Conservation (phyloP, 2,329 filamentous ascomycete species). For the Pezicula radicicola region DNA sequence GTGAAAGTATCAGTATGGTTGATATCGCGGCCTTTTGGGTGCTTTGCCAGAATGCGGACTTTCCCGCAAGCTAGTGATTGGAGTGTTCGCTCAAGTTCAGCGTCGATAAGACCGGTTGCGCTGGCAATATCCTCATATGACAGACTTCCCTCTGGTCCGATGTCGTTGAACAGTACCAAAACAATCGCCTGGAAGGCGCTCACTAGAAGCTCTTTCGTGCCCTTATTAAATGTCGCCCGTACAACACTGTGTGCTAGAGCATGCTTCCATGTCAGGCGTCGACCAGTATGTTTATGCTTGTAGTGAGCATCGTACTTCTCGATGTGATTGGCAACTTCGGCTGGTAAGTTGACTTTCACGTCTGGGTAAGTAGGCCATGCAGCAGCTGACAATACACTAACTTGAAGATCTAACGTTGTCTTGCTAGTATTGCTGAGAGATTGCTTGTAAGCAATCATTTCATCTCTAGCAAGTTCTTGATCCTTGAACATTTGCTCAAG, state of each 20-base stretch:
- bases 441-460: conserved; percentile 84
- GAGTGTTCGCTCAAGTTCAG: conserved; percentile 82
- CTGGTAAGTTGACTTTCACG: conserved; percentile 66
- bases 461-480: conserved; percentile 87
- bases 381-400: conserved; percentile 86
- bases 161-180: conserved; percentile 82
- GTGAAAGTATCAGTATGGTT: conserved; percentile 76
- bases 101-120: conserved; percentile 70
- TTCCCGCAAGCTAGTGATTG: conserved; percentile 94
- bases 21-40: conserved; percentile 82
- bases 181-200: conserved; percentile 92
- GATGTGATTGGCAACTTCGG: conserved; percentile 71
- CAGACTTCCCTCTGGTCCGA: conserved; percentile 58
- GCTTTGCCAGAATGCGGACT: conserved; percentile 78
- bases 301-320: conserved; percentile 84
- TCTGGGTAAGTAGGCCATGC: conserved; percentile 94
- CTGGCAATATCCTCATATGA: conserved; percentile 73
- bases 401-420: conserved; percentile 67
- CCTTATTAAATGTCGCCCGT: conserved; percentile 75
- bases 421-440: conserved; percentile 51
- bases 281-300: conserved; percentile 82
- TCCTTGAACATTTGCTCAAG: conserved; percentile 99
- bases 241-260: conserved; percentile 87
- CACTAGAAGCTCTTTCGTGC: conserved; percentile 83
- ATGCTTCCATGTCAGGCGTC: conserved; percentile 89